Conservation (phyloP, 306 rosid species). For the Gillenia trifoliata region DNA sequence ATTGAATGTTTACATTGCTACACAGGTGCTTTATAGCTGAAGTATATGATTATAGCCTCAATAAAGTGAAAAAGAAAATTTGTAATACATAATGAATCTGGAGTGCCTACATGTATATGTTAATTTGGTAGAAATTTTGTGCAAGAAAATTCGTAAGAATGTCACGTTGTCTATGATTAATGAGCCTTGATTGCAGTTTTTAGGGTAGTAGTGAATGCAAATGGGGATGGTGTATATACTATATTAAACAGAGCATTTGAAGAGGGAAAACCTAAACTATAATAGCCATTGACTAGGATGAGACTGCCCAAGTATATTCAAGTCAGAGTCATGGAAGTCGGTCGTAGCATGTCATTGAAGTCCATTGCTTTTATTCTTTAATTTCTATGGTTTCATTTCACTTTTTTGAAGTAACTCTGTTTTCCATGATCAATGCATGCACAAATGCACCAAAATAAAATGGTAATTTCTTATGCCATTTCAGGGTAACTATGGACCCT, state of each 20-base stretch:
- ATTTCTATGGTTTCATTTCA: background rate
- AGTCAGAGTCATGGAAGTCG: background rate
- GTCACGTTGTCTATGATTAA: background rate
- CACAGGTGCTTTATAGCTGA: background rate
- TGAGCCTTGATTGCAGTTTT: background rate
- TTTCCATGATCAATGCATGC: background rate
- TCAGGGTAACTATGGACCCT: conserved; percentile 37
- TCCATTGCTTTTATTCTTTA: background rate
- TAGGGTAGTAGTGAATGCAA: background rate
- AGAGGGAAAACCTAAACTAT: background rate
- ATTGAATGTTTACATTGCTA: background rate
- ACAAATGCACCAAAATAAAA: background rate
- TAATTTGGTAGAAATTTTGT: background rate
- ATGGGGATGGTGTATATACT: no score
- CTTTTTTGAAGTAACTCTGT: background rate
- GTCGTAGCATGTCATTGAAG: background rate
- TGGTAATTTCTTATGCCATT: background rate
- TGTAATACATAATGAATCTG: background rate
- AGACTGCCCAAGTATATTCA: background rate
- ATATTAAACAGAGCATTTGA: background rate
- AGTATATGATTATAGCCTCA: background rate
- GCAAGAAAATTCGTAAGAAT: no score
- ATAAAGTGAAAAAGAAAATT: background rate
- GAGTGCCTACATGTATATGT: background rate
- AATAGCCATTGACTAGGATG: background rate